Conservation (phyloP, 345 rosid species). For the Laguncularia racemosa region DNA sequence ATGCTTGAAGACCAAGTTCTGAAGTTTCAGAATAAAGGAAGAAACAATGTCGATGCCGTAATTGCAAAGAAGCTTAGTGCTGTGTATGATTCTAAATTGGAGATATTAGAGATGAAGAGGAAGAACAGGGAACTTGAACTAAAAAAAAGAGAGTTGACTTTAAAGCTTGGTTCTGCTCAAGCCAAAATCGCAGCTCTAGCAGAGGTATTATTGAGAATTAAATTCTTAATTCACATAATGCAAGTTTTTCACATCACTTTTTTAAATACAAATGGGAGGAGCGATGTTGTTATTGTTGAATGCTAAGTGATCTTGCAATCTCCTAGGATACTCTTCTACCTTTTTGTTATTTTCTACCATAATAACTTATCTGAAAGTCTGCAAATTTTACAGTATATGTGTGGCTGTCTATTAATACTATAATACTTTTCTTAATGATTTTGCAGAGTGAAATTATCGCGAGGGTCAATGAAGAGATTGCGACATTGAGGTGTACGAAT, state of each 20-base stretch:
- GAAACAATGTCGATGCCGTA: not conserved
- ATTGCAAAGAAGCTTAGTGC: conserved; percentile 15
- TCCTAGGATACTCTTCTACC: too few relatives aligned
- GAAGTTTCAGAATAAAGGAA: not conserved
- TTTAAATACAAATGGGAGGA: too few relatives aligned
- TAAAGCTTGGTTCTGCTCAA: conserved; percentile 17
- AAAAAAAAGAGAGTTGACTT: conserved; percentile 25
- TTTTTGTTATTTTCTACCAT: not conserved
- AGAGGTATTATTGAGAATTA: conserved; percentile 12
- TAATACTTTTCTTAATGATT: not conserved
- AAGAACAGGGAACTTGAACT: conserved; percentile 28
- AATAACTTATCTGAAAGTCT: too few relatives aligned
- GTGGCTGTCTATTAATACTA: too few relatives aligned
- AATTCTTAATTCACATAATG: not conserved
- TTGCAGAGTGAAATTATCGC: conserved; percentile 14
- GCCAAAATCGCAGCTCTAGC: conserved; percentile 14
- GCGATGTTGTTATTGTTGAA: too few relatives aligned
- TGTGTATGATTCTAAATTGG: conserved; percentile 8
- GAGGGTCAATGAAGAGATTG: conserved; percentile 10
- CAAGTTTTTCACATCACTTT: not conserved
- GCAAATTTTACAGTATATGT: too few relatives aligned
- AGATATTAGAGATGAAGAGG: conserved; percentile 16
- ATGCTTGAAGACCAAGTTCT: conserved; percentile 22
- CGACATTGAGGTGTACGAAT: conserved; percentile 8
- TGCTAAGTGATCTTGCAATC: too few relatives aligned